Base-by-base conservation (phyloP, 2,329 filamentous ascomycete species). In the Colletotrichum lupini region DNA sequence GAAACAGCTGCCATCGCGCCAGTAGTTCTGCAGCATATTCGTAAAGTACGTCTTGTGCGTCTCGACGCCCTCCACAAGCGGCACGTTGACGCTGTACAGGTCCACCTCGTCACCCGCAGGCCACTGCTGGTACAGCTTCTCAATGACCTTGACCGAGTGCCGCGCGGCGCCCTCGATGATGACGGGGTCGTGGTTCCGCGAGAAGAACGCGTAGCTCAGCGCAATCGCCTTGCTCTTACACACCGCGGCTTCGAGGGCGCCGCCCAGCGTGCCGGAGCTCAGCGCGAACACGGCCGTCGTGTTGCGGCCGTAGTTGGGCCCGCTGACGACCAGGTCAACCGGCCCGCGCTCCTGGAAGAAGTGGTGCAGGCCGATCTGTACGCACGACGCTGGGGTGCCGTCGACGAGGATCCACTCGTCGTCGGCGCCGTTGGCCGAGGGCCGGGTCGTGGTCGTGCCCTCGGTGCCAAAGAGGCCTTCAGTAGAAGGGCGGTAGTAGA, bases 61-160 rank as follows among this genome's bases (percentile, higher is more conserved):
- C 76, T 92, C 92, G 1, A 98, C 90, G 7, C 91, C 92, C 73
- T 94, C 92, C 16, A 97, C 88, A 12, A 98, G 86, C 24, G 97
- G 96, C 9, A 98, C 93, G 80, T 98, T 98, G 77, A 98, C 92
- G 60, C 90, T 93, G 82, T 98, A 98, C n/a, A 98, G 84, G 79
- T 97, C 94, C 5, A 94, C 92, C 73, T 88, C 88, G 37, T 86
- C 82, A 64, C 91, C 92, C 42, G 86, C 83, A 0, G 86, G 90
- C 93, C 94, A 98, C 79, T 95, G 93, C 61, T 88, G 87, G 77
- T 89, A 92, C 7, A 99, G 86, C 74, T 94, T 90, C 81, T 98
- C 93, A 75, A 98, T 92, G 28, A 98, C 87, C 75, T 88, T 89
- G 28, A 97, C 92, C 28, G 92, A 91, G 77, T 96, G 92, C 57